phyloP scores from a whole-genome alignment of 1,139 yeast genomes.

The Arxiozyma heterogenica region DNA sequence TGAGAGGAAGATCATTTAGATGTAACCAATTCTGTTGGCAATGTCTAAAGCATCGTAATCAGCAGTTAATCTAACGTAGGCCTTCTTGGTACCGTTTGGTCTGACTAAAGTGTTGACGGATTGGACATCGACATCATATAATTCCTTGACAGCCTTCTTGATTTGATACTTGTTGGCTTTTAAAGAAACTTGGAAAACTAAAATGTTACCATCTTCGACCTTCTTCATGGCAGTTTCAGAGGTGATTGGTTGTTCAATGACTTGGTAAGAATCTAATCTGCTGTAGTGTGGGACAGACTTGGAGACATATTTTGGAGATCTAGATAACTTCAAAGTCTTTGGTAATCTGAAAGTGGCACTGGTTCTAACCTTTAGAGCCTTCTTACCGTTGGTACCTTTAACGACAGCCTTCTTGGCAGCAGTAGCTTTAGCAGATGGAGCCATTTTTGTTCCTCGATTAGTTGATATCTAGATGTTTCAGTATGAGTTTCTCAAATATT shows the following conservation, averaged over 20 bases:
- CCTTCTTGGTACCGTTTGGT: conserved; percentile 99
- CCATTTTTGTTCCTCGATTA: conserved; percentile 35
- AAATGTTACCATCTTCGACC: conserved; percentile 98
- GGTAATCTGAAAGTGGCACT: conserved; percentile 94
- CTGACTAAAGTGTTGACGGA: conserved; percentile 94
- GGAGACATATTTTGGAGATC: conserved; percentile 91
- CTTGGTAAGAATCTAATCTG: conserved; percentile 94
- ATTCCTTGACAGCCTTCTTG: conserved; percentile 96
- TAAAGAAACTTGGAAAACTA: conserved; percentile 54
- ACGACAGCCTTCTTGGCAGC: conserved; percentile 98
- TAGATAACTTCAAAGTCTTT: conserved; percentile 89
- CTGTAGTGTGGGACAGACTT: conserved; percentile 96
- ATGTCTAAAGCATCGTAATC: conserved; percentile 99
- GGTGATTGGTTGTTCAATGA: conserved; percentile 91
- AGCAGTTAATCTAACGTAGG: conserved; percentile 97
- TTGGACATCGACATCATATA: conserved; percentile 90
- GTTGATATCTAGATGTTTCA: not conserved
- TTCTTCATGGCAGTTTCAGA: conserved; percentile 99
- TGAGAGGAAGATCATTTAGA: conserved; percentile 37
- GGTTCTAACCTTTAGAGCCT: conserved; percentile 90
- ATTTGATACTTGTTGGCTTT: conserved; percentile 28
- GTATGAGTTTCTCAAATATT: too few relatives aligned
- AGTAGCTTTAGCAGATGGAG: conserved; percentile 74
- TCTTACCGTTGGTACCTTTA: conserved; percentile 92
- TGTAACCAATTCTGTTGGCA: conserved; percentile 99